These are phyloP conservation scores for Jaenimonas drosophilae DNA, from an alignment of 208 protist genomes.

Conservation along the genomic window DNA sequence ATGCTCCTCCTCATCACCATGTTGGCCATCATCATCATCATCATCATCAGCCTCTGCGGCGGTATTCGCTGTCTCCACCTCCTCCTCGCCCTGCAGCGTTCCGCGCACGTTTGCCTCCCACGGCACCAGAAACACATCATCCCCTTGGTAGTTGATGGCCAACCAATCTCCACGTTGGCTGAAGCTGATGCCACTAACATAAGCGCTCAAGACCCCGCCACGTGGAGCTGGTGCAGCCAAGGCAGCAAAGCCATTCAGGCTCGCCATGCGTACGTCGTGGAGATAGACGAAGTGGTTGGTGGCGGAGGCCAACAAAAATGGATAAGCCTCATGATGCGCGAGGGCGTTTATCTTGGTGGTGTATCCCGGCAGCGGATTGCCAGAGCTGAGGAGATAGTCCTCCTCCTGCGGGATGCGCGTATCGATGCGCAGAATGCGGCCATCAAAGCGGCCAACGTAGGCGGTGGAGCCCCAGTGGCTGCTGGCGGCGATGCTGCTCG, in stretches of 20 bases:
- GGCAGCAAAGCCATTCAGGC: constrained; percentile 16
- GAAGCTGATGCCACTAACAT: constrained; percentile 28
- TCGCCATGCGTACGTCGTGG: constrained; percentile 39
- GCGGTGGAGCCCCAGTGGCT: constrained; percentile 17
- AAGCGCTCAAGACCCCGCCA: not conserved
- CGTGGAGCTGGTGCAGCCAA: constrained; percentile 7
- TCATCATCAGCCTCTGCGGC: too few relatives aligned
- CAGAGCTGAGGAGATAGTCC: constrained; percentile 1
- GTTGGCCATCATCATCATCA: too few relatives aligned
- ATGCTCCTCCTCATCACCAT: too few relatives aligned
- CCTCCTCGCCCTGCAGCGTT: not conserved
- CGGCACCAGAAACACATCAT: constrained; percentile 27
- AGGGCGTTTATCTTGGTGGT: constrained; percentile 15
- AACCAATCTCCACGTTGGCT: constrained; percentile 26
- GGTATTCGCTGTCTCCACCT: too few relatives aligned
- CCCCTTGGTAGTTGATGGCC: constrained; percentile 24
- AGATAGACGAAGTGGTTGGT: constrained; percentile 30
- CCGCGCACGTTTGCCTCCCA: constrained; percentile 14
- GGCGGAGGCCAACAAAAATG: constrained; percentile 22
- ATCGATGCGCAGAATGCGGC: constrained; percentile 22
- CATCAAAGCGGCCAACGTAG: constrained; percentile 28
- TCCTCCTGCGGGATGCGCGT: constrained; percentile 6
- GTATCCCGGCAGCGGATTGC: constrained; percentile 9
- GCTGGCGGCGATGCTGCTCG: constrained; percentile 15
- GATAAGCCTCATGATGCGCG: constrained; percentile 18